Conservation (phyloP, 78 protist species). For the Dictyostelium discoideum region dicty_2.7 NC_007088.5:4007501-4008000, state of each 20-base stretch:
- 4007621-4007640: slow-evolving; percentile 31
- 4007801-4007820: slow-evolving; percentile 29
- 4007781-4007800: neutral
- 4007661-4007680: slow-evolving; percentile 52
- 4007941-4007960: slow-evolving; percentile 74
- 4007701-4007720: neutral
- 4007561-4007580: slow-evolving; percentile 23
- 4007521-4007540: neutral
- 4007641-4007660: slow-evolving; percentile 1
- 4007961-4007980: slow-evolving; percentile 75
- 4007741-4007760: neutral
- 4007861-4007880: slow-evolving; percentile 17
- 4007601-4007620: slow-evolving; percentile 60
- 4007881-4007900: slow-evolving; percentile 18
- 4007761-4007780: neutral
- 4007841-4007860: slow-evolving; percentile 6
- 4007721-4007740: neutral
- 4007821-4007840: slow-evolving; percentile 50
- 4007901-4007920: slow-evolving; percentile 50
- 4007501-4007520: neutral
- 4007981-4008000: slow-evolving; percentile 53
- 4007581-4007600: slow-evolving; percentile 56
- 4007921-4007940: slow-evolving; percentile 44
- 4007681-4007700: slow-evolving; percentile 44
- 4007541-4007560: neutral